Conservation (phyloP, 2,329 filamentous ascomycete genomes). For the Cladophialophora exuberans region DNA sequence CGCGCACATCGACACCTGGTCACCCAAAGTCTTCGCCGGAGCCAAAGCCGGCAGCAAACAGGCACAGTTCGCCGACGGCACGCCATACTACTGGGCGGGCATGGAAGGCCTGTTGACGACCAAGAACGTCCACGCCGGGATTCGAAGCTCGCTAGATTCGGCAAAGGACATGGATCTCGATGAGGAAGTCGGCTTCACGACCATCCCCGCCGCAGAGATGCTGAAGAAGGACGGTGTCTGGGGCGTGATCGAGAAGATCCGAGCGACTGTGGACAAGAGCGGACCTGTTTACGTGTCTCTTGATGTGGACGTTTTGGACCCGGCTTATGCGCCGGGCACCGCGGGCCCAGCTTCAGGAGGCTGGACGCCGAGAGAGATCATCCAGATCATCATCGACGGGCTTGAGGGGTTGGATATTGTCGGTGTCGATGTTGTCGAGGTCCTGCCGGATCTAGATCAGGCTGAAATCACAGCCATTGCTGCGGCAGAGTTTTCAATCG, state of each 20-base stretch:
- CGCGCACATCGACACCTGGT: constrained; percentile 21
- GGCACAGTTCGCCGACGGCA: constrained; percentile 18
- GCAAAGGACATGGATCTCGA: constrained; percentile 13
- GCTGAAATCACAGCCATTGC: constrained; percentile 23
- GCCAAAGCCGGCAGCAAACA: constrained; percentile 18
- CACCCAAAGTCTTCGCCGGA: constrained; percentile 19
- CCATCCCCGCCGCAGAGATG: constrained; percentile 17
- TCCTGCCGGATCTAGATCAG: constrained; percentile 10
- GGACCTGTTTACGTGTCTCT: constrained; percentile 20
- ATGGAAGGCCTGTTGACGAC: constrained; percentile 13
- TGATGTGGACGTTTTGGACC: constrained; percentile 18
- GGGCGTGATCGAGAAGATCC: constrained; percentile 21
- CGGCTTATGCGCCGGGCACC: constrained; percentile 16
- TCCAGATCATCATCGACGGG: constrained; percentile 19
- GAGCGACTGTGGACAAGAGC: neutral
- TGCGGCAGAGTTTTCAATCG: constrained; percentile 20
- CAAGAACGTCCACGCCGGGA: constrained; percentile 16
- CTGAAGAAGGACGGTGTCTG: constrained; percentile 7
- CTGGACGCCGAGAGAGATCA: constrained; percentile 20
- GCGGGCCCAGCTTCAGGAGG: constrained; percentile 17
- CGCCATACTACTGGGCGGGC: constrained; percentile 16
- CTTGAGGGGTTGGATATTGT: constrained; percentile 21
- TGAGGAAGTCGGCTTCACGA: constrained; percentile 11
- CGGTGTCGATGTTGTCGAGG: constrained; percentile 22
- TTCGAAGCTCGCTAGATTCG: constrained; percentile 12